Percentiles rank a stretch among this genome's conserved stretches.
phyloP scores from a whole-genome alignment of 345 rosid genomes.

The Combretum micranthum region DNA sequence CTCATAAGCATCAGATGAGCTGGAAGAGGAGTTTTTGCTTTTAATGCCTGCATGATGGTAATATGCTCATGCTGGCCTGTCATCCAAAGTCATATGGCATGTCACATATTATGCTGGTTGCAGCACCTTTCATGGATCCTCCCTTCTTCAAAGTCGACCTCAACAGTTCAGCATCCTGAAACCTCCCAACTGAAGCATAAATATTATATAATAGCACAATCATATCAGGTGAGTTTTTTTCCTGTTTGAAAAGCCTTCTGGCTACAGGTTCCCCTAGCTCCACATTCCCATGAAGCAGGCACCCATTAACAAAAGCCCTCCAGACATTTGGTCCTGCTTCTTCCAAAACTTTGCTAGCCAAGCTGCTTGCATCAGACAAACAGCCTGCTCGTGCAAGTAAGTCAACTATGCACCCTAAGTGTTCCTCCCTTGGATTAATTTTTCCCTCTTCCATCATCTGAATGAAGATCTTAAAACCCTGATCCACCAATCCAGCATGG shows the following conservation, averaged over 20 bases:
- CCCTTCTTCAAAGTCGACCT: conserved; percentile 23
- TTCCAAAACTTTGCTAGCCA: conserved; percentile 13
- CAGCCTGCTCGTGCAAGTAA: conserved; percentile 32
- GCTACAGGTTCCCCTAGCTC: conserved; percentile 33
- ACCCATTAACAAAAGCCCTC: conserved; percentile 36
- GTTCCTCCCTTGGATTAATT: conserved; percentile 27
- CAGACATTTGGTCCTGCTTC: conserved; percentile 24
- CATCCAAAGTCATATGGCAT: conserved; percentile 5
- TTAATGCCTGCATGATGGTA: too few relatives aligned
- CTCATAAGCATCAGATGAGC: too few relatives aligned
- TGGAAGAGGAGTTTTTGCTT: too few relatives aligned
- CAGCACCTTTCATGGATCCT: conserved; percentile 26
- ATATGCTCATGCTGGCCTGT: too few relatives aligned
- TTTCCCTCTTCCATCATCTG: conserved; percentile 24
- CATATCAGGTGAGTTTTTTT: conserved; percentile 13
- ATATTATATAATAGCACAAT: conserved; percentile 34
- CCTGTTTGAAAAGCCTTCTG: conserved; percentile 17
- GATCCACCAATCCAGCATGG: conserved; percentile 30
- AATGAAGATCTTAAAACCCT: conserved; percentile 34
- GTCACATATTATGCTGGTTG: conserved; percentile 24
- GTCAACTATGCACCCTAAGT: conserved; percentile 31
- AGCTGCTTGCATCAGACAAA: conserved; percentile 26
- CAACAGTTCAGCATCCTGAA: conserved; percentile 39
- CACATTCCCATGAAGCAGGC: conserved; percentile 29
- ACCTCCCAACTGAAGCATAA: conserved; percentile 42